Conservation (phyloP, 768 basidiomycete genomes). For the Lentinula lateritia region DNA sequence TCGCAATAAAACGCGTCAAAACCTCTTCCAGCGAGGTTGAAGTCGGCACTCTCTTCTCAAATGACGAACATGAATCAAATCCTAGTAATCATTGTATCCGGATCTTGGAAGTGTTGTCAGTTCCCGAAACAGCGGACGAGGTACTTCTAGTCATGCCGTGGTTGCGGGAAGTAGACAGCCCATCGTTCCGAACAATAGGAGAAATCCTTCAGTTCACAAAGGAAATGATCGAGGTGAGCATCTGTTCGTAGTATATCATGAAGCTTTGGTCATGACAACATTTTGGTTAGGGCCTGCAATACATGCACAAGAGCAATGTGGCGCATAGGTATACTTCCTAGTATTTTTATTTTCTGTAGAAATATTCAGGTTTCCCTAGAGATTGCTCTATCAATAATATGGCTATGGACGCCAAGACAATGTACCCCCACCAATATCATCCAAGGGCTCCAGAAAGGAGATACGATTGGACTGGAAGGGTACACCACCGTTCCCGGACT, state of each 20-base stretch:
- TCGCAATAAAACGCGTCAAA: constrained; percentile 15
- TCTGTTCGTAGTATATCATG: background rate
- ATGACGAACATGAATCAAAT: constrained; percentile 11
- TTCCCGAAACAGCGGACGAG: constrained; percentile 11
- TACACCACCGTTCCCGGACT: constrained; percentile 18
- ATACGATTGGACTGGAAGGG: constrained; percentile 4
- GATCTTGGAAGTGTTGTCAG: constrained; percentile 15
- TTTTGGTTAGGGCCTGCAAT: constrained; percentile 20
- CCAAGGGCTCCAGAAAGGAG: background rate
- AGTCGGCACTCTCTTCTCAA: constrained; percentile 14
- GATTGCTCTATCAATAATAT: constrained; percentile 1
- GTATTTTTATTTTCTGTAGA: background rate
- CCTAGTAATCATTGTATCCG: constrained; percentile 24
- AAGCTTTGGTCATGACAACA: background rate
- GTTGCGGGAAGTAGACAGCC: constrained; percentile 10
- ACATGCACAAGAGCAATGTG: constrained; percentile 24
- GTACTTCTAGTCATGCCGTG: constrained; percentile 23
- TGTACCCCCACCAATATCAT: background rate
- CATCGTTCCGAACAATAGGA: constrained; percentile 21
- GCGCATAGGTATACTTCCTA: constrained; percentile 15
- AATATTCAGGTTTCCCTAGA: background rate
- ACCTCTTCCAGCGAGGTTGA: constrained; percentile 9
- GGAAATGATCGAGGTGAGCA: constrained; percentile 24
- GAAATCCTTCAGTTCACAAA: constrained; percentile 22
- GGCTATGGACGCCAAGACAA: background rate